Evolutionary conservation across 192 early-diverging fungal species (phyloP).

Genomic region (Spizellomyces punctatus): DNA sequence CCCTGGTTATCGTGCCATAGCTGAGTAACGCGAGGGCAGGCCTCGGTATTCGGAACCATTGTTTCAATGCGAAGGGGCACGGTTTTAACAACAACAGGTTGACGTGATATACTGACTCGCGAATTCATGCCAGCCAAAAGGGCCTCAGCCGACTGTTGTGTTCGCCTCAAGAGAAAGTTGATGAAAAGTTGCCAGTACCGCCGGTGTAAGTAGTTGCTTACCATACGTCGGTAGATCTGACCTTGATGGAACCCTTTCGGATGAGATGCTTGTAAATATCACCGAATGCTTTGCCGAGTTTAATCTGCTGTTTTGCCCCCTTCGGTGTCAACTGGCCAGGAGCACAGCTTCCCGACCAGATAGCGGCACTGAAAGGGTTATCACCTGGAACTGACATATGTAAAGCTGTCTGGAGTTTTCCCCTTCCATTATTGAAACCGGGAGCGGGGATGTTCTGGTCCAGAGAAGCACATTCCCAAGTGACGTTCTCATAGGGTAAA

Average conservation of each 20-base stretch:
- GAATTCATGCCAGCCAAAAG: not conserved
- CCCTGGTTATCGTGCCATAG: not conserved
- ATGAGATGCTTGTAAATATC: not conserved
- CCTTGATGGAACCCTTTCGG: not conserved
- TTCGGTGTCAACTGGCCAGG: constrained; percentile 1
- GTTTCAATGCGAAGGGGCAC: constrained; percentile 6
- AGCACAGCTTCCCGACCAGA: not conserved
- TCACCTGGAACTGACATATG: not conserved
- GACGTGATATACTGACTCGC: no score
- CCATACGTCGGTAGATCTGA: no score
- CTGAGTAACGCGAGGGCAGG: not conserved
- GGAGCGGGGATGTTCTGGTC: not conserved
- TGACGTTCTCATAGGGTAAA: not conserved
- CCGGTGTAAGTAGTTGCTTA: no score
- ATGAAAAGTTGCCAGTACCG: no score
- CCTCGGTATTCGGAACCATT: not conserved
- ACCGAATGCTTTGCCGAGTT: not conserved
- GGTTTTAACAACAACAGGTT: not conserved
- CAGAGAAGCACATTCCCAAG: constrained; percentile 1
- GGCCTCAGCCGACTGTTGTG: not conserved
- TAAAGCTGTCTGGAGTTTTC: not conserved
- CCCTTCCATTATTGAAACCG: not conserved
- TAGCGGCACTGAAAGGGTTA: not conserved
- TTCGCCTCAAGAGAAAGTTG: not conserved
- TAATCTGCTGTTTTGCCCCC: constrained; percentile 1